These are phyloP conservation scores for Cyclostephanos invisitatus DNA, from an alignment of 108 stramenopile genomes.

Conservation along the genomic window DNA sequence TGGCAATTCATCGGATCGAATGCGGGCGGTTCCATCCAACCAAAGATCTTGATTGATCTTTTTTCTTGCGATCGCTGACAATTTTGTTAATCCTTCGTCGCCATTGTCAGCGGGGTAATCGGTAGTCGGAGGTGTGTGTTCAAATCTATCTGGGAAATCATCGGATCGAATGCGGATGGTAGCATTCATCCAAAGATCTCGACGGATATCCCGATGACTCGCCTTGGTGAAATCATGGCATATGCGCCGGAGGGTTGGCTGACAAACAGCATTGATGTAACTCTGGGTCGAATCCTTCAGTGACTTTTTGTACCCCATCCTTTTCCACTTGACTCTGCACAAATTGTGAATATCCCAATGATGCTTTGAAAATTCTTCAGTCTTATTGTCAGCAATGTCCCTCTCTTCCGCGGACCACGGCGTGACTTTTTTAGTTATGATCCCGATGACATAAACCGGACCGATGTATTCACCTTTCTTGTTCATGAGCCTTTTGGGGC, in stretches of 20 bases:
- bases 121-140: background rate
- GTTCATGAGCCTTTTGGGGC: background rate
- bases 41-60: too few relatives aligned
- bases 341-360: background rate
- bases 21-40: too few relatives aligned
- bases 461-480: slow-evolving; percentile 9
- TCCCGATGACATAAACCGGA: slow-evolving; percentile 11
- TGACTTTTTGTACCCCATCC: background rate
- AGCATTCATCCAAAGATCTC: slow-evolving; percentile 5
- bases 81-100: too few relatives aligned
- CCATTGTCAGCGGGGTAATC: too few relatives aligned
- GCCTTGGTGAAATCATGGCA: background rate
- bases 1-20: too few relatives aligned
- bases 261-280: background rate
- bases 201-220: background rate
- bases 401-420: slow-evolving; percentile 12
- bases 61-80: too few relatives aligned
- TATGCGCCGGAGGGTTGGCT: background rate
- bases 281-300: background rate
- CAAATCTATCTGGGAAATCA: slow-evolving; percentile 8
- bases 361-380: slow-evolving; percentile 3
- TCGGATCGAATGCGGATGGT: background rate
- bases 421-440: slow-evolving; percentile 7
- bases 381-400: slow-evolving; percentile 1
- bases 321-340: slow-evolving; percentile 11